These are phyloP conservation scores for Neurospora sp. DNA, from an alignment of 495 filamentous ascomycete species.

Conservation along the genomic window DNA sequence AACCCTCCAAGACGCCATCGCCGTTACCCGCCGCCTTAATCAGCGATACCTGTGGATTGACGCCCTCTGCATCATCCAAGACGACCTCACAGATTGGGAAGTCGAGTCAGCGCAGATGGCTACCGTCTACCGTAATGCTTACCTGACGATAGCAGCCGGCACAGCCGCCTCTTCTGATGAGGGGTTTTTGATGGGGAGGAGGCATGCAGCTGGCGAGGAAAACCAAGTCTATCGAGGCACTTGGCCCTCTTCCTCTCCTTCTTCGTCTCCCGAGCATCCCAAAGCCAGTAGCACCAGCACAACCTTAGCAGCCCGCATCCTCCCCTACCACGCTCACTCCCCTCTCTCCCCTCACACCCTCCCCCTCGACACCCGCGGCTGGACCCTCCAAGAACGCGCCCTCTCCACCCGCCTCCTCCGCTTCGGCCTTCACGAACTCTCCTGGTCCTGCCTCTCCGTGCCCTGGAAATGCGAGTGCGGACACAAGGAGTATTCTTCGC, in stretches of 20 bases:
- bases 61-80: slow-evolving; percentile 16
- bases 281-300: too few relatives aligned
- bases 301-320: not conserved
- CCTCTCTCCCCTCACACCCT: not conserved
- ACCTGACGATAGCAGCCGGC: slow-evolving; percentile 2
- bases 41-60: slow-evolving; percentile 20
- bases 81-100: slow-evolving; percentile 1
- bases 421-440: not conserved
- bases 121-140: slow-evolving; percentile 4
- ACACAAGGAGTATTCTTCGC: slow-evolving; percentile 5
- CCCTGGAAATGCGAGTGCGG: slow-evolving; percentile 13
- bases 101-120: slow-evolving; percentile 5
- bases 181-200: slow-evolving; percentile 1
- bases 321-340: not conserved
- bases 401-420: slow-evolving; percentile 3
- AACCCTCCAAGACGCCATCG: slow-evolving; percentile 19
- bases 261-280: too few relatives aligned
- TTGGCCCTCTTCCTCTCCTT: too few relatives aligned
- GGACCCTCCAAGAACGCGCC: slow-evolving; percentile 4
- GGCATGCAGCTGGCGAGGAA: not conserved
- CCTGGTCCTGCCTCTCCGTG: not conserved
- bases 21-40: slow-evolving; percentile 4
- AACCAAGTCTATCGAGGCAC: too few relatives aligned
- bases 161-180: not conserved
- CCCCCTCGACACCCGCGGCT: not conserved